Percentiles rank a stretch among this genome's conserved stretches.
These are phyloP conservation scores for Aquilaria malaccensis DNA, from an alignment of 345 rosid genomes.

Conservation along the genomic window DNA sequence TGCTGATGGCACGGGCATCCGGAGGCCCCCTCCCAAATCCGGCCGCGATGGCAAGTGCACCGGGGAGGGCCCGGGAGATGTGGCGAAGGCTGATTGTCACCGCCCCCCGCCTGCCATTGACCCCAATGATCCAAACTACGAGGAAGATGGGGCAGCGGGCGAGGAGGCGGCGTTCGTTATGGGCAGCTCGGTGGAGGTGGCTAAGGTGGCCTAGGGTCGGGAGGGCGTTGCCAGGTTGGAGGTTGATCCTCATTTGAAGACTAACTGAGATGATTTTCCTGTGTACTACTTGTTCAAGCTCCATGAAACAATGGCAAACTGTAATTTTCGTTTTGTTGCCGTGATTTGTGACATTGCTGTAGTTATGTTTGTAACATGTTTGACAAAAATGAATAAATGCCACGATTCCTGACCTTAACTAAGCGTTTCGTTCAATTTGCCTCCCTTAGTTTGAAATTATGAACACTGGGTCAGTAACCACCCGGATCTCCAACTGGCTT, in stretches of 20 bases:
- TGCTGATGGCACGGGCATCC: conserved; percentile 45
- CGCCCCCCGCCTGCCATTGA: conserved; percentile 53
- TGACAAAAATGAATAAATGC: too few species aligned
- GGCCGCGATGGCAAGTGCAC: conserved; percentile 90
- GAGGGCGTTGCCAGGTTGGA: conserved; percentile 60
- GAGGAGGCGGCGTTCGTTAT: conserved; percentile 41
- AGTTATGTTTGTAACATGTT: too few species aligned
- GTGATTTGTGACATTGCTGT: too few species aligned
- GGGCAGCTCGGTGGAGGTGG: conserved; percentile 53
- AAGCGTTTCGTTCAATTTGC: too few species aligned
- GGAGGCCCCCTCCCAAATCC: conserved; percentile 50
- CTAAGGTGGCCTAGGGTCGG: conserved; percentile 37
- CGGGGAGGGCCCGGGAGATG: conserved; percentile 68
- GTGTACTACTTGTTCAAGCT: too few species aligned
- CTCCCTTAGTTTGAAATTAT: too few species aligned
- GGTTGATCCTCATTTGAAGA: conserved; percentile 35
- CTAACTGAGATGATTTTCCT: neutral
- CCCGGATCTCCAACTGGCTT: too few species aligned
- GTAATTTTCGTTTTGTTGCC: too few species aligned
- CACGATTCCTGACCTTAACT: too few species aligned
- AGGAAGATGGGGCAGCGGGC: conserved; percentile 21
- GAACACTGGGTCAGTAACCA: too few species aligned
- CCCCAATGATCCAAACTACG: conserved; percentile 71
- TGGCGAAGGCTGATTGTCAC: conserved; percentile 41
- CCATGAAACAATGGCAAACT: too few species aligned